Evolutionary conservation across 805 yeast species (phyloP), one percentile per base, ranked within the genome.

Genomic region (Barnettozyma californica): DNA sequence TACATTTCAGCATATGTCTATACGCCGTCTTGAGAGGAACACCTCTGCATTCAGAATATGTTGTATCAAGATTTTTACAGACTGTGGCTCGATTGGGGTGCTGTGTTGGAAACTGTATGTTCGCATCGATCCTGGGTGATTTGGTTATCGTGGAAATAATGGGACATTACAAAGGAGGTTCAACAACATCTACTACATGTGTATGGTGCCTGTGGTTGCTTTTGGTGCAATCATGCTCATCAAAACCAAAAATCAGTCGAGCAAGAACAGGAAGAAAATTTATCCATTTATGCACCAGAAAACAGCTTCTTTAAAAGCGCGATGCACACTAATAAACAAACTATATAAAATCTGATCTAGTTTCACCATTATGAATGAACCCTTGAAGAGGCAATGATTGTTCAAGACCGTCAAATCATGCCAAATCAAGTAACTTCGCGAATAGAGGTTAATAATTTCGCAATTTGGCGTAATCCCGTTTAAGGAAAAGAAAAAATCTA

Each of bases 1-100:
- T 64, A 2, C 71, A 61, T 50, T 69, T 67, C 53, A 60, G 68
- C 25, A 61, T 68, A 3, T 71, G 64, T 44, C 46, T 65, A 35
- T 66, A 60, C 29, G 60, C 66, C 4, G 54, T 70, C 9, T 57
- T 62, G 50, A 40, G 60, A 39, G 43, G 62, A 19, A 64, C 74
- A 9, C 76, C 77, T 0, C 41, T 55, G 5, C 66, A 68, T 44
- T 50, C 68, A 14, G 75, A 71, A 45, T 76, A 74, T 16, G 65
- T 68, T 26, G 70, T 71, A 2, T 49, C 68, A 7, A 76, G 72
- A 1, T 52, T 70, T 7, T 57, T 63, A 33, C 68, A 63, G 49
- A 68, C 75, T 1, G 49, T 58, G 13, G 66, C 65, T 1, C 75
- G 71, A 53, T 47, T 69, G 25, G 69, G 68, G 1, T 47, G 58